Percentiles rank a stretch among this genome's conserved stretches.
phyloP scores from a whole-genome alignment of 306 rosid species.

The Sicyos edulis region DNA sequence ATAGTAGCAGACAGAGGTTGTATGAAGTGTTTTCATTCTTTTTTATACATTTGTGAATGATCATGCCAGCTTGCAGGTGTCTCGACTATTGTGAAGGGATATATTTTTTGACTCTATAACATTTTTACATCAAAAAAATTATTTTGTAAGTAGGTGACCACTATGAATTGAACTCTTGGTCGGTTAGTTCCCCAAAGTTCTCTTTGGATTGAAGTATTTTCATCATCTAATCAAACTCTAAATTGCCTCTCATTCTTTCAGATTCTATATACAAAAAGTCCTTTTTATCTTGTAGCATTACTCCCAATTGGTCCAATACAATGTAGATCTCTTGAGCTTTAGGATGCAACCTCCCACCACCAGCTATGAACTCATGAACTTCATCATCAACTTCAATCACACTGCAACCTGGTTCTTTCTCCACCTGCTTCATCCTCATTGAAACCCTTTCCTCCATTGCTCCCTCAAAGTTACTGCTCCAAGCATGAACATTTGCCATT shows the following conservation, averaged over 20 bases:
- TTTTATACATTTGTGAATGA: too few relatives aligned
- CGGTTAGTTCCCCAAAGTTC: too few relatives aligned
- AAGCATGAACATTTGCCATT: constrained; percentile 64
- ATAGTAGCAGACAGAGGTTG: neutral
- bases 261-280: too few relatives aligned
- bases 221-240: neutral
- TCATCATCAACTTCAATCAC: constrained; percentile 71
- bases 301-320: constrained; percentile 36
- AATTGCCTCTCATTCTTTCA: neutral
- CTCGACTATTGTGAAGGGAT: too few relatives aligned
- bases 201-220: too few relatives aligned
- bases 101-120: too few relatives aligned
- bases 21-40: neutral
- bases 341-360: constrained; percentile 62
- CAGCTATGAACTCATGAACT: constrained; percentile 72
- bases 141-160: too few relatives aligned
- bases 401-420: constrained; percentile 87
- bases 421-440: constrained; percentile 49
- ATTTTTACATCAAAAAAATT: too few relatives aligned
- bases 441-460: constrained; percentile 55
- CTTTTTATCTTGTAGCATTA: neutral
- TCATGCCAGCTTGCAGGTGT: too few relatives aligned
- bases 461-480: constrained; percentile 42
- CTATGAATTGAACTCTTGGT: too few relatives aligned
- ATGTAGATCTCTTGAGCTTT: constrained; percentile 55